These are phyloP conservation scores for Scleroderma bovista DNA, from an alignment of 768 basidiomycete species.

Conservation along the genomic window DNA sequence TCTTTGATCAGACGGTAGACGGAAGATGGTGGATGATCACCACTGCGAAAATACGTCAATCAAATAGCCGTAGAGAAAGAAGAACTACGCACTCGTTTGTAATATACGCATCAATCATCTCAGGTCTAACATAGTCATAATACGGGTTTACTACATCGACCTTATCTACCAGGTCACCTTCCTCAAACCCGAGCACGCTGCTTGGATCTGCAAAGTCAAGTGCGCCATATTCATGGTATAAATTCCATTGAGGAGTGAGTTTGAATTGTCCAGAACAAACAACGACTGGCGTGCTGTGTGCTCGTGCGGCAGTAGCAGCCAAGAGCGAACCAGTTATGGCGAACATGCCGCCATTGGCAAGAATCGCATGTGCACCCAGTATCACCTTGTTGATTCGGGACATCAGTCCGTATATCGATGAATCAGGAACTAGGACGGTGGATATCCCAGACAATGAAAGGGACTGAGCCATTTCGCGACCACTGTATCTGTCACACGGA, in stretches of 20 bases:
- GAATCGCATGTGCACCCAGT: constrained; percentile 90
- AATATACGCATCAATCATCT: constrained; percentile 89
- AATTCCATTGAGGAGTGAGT: constrained; percentile 85
- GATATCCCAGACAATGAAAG: constrained; percentile 78
- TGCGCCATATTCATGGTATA: constrained; percentile 82
- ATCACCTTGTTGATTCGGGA: constrained; percentile 97
- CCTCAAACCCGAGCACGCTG: constrained; percentile 66
- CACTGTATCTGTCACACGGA: constrained; percentile 56
- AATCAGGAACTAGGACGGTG: constrained; percentile 96
- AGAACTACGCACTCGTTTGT: constrained; percentile 83
- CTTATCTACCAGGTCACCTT: constrained; percentile 74
- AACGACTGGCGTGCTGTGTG: constrained; percentile 87
- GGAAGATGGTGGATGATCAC: constrained; percentile 93
- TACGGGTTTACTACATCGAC: constrained; percentile 95
- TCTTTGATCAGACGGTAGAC: constrained; percentile 91
- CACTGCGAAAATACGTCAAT: constrained; percentile 42
- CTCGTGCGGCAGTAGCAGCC: constrained; percentile 81
- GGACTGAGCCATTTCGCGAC: constrained; percentile 77
- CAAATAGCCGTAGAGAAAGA: constrained; percentile 4
- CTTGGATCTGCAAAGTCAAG: constrained; percentile 73
- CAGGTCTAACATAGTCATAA: constrained; percentile 92
- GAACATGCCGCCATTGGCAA: constrained; percentile 96
- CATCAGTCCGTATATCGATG: constrained; percentile 92
- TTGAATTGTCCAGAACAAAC: constrained; percentile 97
- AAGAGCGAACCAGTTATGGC: constrained; percentile 81